phyloP scores from a whole-genome alignment of 179 eudicot genomes.

The Silene noctiflora region DNA sequence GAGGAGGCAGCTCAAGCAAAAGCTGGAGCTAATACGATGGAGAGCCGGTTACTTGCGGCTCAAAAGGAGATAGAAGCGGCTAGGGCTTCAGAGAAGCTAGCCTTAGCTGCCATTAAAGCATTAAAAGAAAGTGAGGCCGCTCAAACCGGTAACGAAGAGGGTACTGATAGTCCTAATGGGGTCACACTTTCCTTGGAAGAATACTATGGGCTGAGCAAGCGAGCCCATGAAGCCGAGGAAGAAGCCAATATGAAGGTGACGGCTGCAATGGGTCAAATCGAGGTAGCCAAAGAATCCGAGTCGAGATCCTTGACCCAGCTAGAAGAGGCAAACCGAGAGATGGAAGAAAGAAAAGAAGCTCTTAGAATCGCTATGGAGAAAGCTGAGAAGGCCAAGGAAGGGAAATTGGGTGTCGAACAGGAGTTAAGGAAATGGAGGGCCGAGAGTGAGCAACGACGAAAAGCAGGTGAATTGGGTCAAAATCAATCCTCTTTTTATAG shows the following conservation, averaged over 20 bases:
- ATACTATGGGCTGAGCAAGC: slow-evolving; percentile 73
- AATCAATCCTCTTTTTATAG: slow-evolving; percentile 30
- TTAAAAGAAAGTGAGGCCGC: slow-evolving; percentile 63
- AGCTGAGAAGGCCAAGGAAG: slow-evolving; percentile 78
- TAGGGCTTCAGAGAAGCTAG: slow-evolving; percentile 69
- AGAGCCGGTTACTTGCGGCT: slow-evolving; percentile 61
- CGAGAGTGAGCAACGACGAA: slow-evolving; percentile 62
- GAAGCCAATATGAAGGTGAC: slow-evolving; percentile 57
- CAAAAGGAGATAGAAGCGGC: slow-evolving; percentile 90
- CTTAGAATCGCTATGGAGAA: slow-evolving; percentile 54
- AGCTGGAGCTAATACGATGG: slow-evolving; percentile 58
- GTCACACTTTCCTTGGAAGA: slow-evolving; percentile 78
- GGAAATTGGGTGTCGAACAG: slow-evolving; percentile 80
- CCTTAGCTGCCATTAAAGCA: slow-evolving; percentile 70
- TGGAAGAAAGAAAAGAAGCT: slow-evolving; percentile 57
- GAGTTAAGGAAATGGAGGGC: slow-evolving; percentile 87
- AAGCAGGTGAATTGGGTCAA: slow-evolving; percentile 43
- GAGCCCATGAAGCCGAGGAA: slow-evolving; percentile 81
- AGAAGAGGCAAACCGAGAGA: slow-evolving; percentile 52
- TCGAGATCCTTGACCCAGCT: slow-evolving; percentile 49
- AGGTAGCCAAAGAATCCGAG: slow-evolving; percentile 63
- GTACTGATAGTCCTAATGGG: slow-evolving; percentile 31
- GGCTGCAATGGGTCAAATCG: slow-evolving; percentile 63
- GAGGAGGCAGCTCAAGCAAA: slow-evolving; percentile 76
- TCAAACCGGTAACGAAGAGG: slow-evolving; percentile 33